These are phyloP conservation scores for Echeveria elegans DNA, from an alignment of 164 flowering plant species.

Conservation along the genomic window DNA sequence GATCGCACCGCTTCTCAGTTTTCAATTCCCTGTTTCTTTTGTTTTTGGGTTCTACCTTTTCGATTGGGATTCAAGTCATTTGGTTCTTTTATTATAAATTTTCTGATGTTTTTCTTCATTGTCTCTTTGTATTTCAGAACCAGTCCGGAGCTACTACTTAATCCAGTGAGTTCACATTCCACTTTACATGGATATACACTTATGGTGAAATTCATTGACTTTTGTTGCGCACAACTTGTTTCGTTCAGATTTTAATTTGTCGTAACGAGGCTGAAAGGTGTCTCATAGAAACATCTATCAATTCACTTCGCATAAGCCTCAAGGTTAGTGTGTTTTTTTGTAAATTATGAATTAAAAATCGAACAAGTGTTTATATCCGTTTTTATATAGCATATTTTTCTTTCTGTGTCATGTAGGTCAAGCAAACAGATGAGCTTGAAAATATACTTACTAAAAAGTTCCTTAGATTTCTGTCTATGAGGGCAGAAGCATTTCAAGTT, in stretches of 20 bases:
- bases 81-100: no score
- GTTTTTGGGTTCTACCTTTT: no score
- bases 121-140: conserved; percentile 47
- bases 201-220: not conserved
- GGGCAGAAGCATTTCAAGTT: conserved; percentile 99
- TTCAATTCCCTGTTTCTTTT: no score
- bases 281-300: conserved; percentile 93
- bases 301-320: conserved; percentile 91
- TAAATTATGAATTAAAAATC: not conserved
- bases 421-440: conserved; percentile 96
- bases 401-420: conserved; percentile 39
- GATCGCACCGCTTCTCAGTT: no score
- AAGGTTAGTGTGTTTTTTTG: conserved; percentile 38
- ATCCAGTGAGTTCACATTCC: conserved; percentile 54
- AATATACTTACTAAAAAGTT: conserved; percentile 86
- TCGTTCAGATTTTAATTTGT: conserved; percentile 78
- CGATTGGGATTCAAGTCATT: no score
- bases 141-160: conserved; percentile 85
- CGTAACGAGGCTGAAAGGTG: no score
- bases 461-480: conserved; percentile 95
- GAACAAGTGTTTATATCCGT: not conserved
- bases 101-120: no score
- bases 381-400: not conserved
- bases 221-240: no score
- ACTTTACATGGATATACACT: not conserved